phyloP scores from a whole-genome alignment of 2,329 filamentous ascomycete species.

The Aquanectria penicillioides region DNA sequence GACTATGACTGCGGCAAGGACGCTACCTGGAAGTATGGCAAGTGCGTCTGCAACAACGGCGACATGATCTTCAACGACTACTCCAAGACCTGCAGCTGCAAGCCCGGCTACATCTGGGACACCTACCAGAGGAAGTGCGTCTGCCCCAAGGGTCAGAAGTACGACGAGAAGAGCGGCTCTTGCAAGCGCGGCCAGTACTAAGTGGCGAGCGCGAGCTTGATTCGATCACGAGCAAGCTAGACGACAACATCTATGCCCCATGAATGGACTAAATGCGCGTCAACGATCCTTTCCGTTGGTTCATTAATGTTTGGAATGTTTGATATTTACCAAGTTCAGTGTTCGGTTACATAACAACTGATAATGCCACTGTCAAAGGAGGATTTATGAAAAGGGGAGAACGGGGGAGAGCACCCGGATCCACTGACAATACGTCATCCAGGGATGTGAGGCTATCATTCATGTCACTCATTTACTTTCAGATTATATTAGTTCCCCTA shows the following conservation, averaged over 20 bases:
- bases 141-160: not conserved
- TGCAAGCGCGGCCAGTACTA: constrained; percentile 1
- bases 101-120: no score
- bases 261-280: no score
- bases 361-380: no score
- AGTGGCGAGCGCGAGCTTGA: not conserved
- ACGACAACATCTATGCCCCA: no score
- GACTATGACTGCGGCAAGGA: not conserved
- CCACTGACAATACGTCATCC: not conserved
- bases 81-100: not conserved
- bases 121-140: no score
- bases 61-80: not conserved
- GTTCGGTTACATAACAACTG: no score
- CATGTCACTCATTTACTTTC: constrained; percentile 8
- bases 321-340: no score
- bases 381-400: not conserved
- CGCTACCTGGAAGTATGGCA: not conserved
- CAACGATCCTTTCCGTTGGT: no score
- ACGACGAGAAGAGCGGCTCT: not conserved
- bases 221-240: no score
- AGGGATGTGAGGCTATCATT: not conserved
- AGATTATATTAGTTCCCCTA: no score
- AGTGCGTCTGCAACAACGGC: not conserved
- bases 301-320: no score
- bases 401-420: not conserved